Evolutionary conservation across 495 filamentous ascomycete genomes (phyloP).

Genomic region (Viridothelium virens): DNA sequence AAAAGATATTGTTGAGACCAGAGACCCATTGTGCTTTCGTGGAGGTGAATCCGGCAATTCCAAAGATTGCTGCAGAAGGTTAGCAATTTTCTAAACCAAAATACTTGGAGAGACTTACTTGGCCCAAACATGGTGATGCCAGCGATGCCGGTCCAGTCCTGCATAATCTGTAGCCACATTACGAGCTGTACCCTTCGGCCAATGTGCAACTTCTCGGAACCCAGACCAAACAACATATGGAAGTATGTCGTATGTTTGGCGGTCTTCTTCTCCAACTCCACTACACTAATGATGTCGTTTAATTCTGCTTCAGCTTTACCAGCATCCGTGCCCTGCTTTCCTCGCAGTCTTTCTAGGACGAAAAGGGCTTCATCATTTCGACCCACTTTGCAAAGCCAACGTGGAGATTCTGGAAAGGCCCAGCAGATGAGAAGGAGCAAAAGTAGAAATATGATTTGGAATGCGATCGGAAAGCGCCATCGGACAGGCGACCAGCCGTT

Average conservation of each 20-base stretch:
- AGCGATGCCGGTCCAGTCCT: slow-evolving; percentile 66
- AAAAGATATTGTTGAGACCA: slow-evolving; percentile 62
- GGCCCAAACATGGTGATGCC: slow-evolving; percentile 57
- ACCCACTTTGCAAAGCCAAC: slow-evolving; percentile 28
- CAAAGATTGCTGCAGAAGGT: slow-evolving; percentile 52
- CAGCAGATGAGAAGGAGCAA: slow-evolving; percentile 33
- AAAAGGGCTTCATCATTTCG: slow-evolving; percentile 41
- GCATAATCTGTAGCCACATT: slow-evolving; percentile 65
- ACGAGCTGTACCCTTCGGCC: slow-evolving; percentile 60
- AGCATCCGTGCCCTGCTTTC: slow-evolving; percentile 46
- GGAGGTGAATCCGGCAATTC: slow-evolving; percentile 54
- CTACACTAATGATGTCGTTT: slow-evolving; percentile 53
- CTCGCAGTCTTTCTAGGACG: slow-evolving; percentile 55
- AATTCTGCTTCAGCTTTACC: slow-evolving; percentile 54
- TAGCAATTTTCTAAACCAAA: slow-evolving; percentile 28
- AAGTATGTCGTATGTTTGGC: slow-evolving; percentile 49
- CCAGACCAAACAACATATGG: slow-evolving; percentile 56
- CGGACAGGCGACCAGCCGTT: slow-evolving; percentile 47
- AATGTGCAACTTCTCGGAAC: slow-evolving; percentile 55
- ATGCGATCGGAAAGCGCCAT: slow-evolving; percentile 64
- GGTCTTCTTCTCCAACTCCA: slow-evolving; percentile 49
- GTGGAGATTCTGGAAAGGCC: slow-evolving; percentile 30
- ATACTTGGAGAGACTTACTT: not conserved
- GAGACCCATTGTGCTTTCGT: slow-evolving; percentile 53
- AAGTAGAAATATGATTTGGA: slow-evolving; percentile 61